Conservation (phyloP, 2,329 filamentous ascomycete species). For the Aaosphaeria pasadenensis region DNA sequence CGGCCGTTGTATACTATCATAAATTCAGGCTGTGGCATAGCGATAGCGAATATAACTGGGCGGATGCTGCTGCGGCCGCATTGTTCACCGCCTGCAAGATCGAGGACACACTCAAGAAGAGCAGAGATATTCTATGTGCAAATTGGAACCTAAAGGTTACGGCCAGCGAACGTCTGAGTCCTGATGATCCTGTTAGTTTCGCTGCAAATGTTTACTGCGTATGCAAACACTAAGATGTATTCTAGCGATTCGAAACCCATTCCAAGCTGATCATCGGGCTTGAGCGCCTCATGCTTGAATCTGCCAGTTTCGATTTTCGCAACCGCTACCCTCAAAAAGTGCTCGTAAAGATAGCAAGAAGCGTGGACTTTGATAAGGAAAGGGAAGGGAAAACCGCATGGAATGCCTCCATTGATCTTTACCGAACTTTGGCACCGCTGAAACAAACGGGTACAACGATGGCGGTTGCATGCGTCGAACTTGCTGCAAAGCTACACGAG, state of each 20-base stretch:
- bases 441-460: constrained; percentile 87
- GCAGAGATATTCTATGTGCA: constrained; percentile 84
- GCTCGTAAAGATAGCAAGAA: constrained; percentile 73
- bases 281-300: constrained; percentile 89
- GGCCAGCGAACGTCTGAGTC: constrained; percentile 64
- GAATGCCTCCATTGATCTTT: constrained; percentile 81
- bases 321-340: constrained; percentile 83
- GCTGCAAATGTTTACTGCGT: too few relatives aligned
- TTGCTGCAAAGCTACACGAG: constrained; percentile 68
- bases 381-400: constrained; percentile 68
- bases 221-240: constrained; percentile 4
- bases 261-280: constrained; percentile 83
- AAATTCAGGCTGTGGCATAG: constrained; percentile 83
- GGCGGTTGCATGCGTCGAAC: constrained; percentile 76
- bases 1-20: constrained; percentile 89
- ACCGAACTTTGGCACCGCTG: constrained; percentile 87
- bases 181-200: constrained; percentile 72
- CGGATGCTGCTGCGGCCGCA: constrained; percentile 81
- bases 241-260: constrained; percentile 74
- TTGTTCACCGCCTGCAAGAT: constrained; percentile 95
- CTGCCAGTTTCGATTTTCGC: constrained; percentile 89
- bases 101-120: constrained; percentile 97
- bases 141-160: constrained; percentile 79
- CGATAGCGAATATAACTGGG: constrained; percentile 80
- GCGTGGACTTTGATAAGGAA: constrained; percentile 53